These are phyloP conservation scores for Nigrospora sphaerica DNA, from an alignment of 2,329 filamentous ascomycete species.

Conservation along the genomic window DNA sequence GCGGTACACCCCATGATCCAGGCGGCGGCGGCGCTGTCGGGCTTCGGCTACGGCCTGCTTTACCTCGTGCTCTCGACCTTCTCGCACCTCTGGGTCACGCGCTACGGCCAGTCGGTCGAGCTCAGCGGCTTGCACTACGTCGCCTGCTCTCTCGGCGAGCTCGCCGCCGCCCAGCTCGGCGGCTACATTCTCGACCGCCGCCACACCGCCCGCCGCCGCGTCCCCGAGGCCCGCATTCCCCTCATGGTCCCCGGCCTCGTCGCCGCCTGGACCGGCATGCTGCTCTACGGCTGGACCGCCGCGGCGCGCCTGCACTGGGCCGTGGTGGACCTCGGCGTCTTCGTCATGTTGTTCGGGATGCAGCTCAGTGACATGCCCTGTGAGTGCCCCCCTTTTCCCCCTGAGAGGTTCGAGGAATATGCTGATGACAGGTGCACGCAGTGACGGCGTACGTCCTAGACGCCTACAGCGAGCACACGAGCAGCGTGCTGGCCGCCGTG, in stretches of 20 bases:
- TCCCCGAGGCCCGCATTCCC: slow-evolving; percentile 57
- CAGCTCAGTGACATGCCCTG: slow-evolving; percentile 22
- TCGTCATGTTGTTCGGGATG: slow-evolving; percentile 22
- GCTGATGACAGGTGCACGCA: neutral
- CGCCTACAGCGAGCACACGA: slow-evolving; percentile 37
- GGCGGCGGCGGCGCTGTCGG: slow-evolving; percentile 45
- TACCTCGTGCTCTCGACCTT: slow-evolving; percentile 60
- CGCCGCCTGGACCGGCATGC: slow-evolving; percentile 27
- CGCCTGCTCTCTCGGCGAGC: slow-evolving; percentile 55
- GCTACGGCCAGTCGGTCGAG: slow-evolving; percentile 48
- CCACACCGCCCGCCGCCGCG: slow-evolving; percentile 16
- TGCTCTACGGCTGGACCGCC: slow-evolving; percentile 37
- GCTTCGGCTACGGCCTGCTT: slow-evolving; percentile 54
- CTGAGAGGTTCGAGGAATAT: neutral
- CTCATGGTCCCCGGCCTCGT: slow-evolving; percentile 46
- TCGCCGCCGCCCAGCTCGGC: slow-evolving; percentile 43
- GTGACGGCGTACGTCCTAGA: slow-evolving; percentile 33
- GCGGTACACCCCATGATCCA: slow-evolving; percentile 54
- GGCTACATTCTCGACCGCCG: slow-evolving; percentile 34
- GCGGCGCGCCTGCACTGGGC: slow-evolving; percentile 28
- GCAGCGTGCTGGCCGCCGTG: slow-evolving; percentile 36
- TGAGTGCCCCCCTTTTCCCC: neutral
- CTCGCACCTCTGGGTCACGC: slow-evolving; percentile 45
- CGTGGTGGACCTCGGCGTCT: slow-evolving; percentile 27
- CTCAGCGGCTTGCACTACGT: slow-evolving; percentile 60